phyloP scores from a whole-genome alignment of 805 yeast genomes.

The Ascoidea rubescens region DNA sequence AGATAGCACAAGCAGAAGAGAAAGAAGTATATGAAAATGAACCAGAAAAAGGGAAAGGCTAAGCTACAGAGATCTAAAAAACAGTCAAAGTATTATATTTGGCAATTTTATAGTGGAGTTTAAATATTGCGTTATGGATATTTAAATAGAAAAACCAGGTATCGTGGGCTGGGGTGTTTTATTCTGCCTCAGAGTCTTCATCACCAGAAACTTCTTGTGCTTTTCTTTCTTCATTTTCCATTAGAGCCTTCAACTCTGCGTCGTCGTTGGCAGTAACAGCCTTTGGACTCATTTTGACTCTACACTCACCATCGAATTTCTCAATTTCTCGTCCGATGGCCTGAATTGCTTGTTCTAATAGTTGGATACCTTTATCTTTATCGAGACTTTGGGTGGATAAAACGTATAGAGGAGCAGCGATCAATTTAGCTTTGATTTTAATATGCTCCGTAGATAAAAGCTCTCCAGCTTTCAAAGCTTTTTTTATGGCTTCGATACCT shows the following conservation, averaged over 20 bases:
- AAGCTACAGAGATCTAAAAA: no score
- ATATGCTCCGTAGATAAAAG: constrained; percentile 66
- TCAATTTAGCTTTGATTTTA: constrained; percentile 86
- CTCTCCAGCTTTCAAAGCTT: constrained; percentile 81
- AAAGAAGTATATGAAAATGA: neutral
- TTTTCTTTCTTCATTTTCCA: constrained; percentile 87
- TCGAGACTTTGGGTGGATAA: constrained; percentile 87
- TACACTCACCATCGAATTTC: constrained; percentile 71
- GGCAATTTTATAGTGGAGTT: no score
- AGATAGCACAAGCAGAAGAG: no score
- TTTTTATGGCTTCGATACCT: constrained; percentile 94
- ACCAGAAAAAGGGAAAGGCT: neutral
- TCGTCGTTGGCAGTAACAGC: constrained; percentile 98
- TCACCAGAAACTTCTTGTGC: constrained; percentile 77
- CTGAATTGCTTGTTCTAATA: constrained; percentile 67
- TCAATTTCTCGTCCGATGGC: constrained; percentile 59
- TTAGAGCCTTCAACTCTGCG: constrained; percentile 89
- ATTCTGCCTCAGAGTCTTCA: constrained; percentile 31
- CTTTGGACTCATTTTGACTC: constrained; percentile 95
- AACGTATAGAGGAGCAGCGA: constrained; percentile 95
- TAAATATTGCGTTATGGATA: neutral
- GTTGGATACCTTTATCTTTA: constrained; percentile 75
- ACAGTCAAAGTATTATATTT: no score
- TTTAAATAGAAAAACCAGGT: neutral
- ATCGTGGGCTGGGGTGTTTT: neutral